Conservation (phyloP, 2,329 filamentous ascomycete species). For the Amauroascus niger region DNA sequence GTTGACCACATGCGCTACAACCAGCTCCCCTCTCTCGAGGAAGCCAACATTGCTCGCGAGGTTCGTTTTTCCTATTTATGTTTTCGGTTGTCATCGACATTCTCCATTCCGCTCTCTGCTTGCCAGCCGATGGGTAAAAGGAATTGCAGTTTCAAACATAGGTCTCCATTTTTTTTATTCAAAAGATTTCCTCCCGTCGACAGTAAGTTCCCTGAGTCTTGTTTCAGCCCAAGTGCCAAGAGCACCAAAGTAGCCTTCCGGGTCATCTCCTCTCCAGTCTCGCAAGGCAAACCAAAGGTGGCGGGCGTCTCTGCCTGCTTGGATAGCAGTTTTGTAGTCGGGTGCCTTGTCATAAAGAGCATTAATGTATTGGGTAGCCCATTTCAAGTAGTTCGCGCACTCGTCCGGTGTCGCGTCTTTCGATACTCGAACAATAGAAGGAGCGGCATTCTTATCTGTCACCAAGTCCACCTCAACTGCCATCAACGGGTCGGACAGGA, state of each 20-base stretch:
- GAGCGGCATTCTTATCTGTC: neutral
- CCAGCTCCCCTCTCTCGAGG: too few species aligned
- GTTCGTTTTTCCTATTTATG: too few species aligned
- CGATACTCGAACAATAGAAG: neutral
- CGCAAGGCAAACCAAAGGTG: neutral
- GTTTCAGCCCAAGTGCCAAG: conserved; percentile 3
- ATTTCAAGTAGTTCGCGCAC: neutral
- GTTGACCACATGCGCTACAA: too few species aligned
- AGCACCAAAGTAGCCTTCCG: neutral
- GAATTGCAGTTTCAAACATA: too few species aligned
- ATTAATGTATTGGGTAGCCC: neutral
- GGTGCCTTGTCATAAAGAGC: neutral
- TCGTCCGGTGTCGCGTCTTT: neutral
- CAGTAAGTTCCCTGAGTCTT: neutral
- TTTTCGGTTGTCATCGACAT: too few species aligned
- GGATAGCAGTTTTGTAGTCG: neutral
- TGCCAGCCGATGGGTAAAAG: too few species aligned
- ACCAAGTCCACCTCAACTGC: neutral
- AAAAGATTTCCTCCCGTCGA: too few species aligned
- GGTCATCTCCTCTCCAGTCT: neutral
- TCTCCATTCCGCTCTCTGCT: too few species aligned
- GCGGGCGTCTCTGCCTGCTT: neutral
- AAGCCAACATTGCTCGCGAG: too few species aligned
- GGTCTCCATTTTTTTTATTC: too few species aligned
- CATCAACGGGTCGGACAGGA: neutral